A percentile compares a stretch with the other conserved stretches of the same genome.
Evolutionary conservation across 208 protist species (phyloP).

Genomic region (Acanthamoeba triangularis): DNA sequence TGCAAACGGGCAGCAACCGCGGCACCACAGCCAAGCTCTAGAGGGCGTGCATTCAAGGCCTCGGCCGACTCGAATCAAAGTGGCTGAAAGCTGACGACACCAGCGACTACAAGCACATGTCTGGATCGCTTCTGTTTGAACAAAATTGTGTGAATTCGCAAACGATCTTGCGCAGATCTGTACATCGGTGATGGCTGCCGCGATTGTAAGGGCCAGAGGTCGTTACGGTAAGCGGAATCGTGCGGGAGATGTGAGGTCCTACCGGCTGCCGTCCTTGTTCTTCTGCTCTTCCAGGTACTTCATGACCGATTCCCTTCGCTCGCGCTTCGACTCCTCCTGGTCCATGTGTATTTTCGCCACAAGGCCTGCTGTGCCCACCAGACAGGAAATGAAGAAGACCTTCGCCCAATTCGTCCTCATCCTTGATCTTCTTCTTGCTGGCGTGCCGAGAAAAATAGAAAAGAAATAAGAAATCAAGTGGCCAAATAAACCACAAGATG

Average conservation of each 20-base stretch:
- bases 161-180: no score
- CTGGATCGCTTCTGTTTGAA: no score
- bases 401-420: conserved; percentile 52
- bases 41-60: background rate
- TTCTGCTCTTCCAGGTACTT: conserved; percentile 61
- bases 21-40: conserved; percentile 15
- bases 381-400: conserved; percentile 28
- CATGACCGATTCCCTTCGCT: conserved; percentile 44
- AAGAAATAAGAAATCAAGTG: background rate
- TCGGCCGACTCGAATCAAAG: background rate
- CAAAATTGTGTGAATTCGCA: no score
- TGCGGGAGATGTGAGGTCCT: no score
- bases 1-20: background rate
- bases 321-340: conserved; percentile 46
- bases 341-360: conserved; percentile 53
- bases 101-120: no score
- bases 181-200: no score
- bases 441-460: no score
- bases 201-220: no score
- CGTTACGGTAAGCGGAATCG: no score
- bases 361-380: conserved; percentile 8
- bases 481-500: conserved; percentile 23
- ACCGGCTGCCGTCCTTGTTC: background rate
- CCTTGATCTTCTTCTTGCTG: background rate
- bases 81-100: background rate